Evolutionary conservation across 306 rosid genomes (phyloP), one percentile per base, ranked within the genome.

Genomic region (Dalbergia oliveri): DNA sequence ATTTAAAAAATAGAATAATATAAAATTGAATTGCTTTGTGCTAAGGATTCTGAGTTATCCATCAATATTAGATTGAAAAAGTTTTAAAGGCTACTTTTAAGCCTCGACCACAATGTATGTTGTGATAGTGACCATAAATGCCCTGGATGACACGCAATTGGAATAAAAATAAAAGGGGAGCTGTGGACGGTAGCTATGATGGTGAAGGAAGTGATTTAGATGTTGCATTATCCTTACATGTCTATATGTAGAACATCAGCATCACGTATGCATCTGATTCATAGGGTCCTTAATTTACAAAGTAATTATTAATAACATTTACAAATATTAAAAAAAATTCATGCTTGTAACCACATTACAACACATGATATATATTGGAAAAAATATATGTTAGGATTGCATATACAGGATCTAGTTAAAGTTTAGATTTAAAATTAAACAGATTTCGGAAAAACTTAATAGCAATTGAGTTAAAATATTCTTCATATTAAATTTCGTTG

Each of bases 81-180:
- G 19, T 76, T 50, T 33, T 3, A 51, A 51, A 16, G 37, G 56
- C 8, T 12, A 53, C 12, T 65, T 4, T 63, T 37, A 8, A 37
- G 11, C 5, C 33, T 47, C 33, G 11, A 37, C 57, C 31, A 77
- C 72, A 13, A 64, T 51, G 13, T 50, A 13, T 39, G 35, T 3
- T 35, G 69, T 35, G 66, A 69, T 35, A 72, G 18, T 53, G 59
- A 72, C 0, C 37, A 35, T 15, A 43, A 11, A 51, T 79, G 78
- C 83, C 83, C 75, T 62, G 35, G 11, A 41, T 18, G 37, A 43
- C 19, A 70, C 82, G 86, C 45, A 44, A 63, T 72, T 49, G 63
- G 75, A 62, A 76, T 54, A 19, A 63, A 26, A 76, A 53, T 31
- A 59, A 47, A 57, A 77, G 77, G 59, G 79, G n/a, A 53, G 45